Evolutionary conservation across 306 rosid genomes (phyloP).

Genomic region (Cyamopsis tetragonoloba): DNA sequence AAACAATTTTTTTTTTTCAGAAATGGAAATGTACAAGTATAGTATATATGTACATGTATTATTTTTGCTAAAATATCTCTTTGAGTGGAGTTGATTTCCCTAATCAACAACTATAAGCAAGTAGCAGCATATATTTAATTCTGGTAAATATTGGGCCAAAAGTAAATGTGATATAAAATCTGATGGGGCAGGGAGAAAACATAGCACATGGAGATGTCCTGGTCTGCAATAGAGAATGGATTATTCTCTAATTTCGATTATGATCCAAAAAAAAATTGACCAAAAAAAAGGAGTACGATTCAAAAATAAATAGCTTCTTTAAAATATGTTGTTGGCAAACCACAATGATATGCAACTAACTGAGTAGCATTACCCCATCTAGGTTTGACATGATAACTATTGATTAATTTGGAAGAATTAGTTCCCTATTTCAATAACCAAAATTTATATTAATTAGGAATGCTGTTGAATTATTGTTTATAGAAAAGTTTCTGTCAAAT

Average conservation of each 20-base stretch:
- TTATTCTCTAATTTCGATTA: background rate
- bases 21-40: no score
- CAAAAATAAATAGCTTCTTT: background rate
- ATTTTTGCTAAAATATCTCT: background rate
- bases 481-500: no score
- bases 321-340: background rate
- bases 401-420: no score
- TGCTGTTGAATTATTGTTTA: no score
- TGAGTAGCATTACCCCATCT: background rate
- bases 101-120: background rate
- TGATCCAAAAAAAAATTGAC: background rate
- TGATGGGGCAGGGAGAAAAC: constrained; percentile 4
- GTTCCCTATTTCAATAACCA: no score
- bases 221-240: background rate
- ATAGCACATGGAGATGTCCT: constrained; percentile 19
- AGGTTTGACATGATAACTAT: background rate
- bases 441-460: no score
- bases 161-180: background rate
- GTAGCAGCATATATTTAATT: background rate
- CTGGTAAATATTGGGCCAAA: background rate
- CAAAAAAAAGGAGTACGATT: background rate
- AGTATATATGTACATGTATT: no score
- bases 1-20: no score
- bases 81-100: background rate
- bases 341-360: background rate